Percentiles rank a stretch among this genome's conserved stretches.
phyloP scores from a whole-genome alignment of 2,329 filamentous ascomycete species.

The Bertia moriformis region DNA sequence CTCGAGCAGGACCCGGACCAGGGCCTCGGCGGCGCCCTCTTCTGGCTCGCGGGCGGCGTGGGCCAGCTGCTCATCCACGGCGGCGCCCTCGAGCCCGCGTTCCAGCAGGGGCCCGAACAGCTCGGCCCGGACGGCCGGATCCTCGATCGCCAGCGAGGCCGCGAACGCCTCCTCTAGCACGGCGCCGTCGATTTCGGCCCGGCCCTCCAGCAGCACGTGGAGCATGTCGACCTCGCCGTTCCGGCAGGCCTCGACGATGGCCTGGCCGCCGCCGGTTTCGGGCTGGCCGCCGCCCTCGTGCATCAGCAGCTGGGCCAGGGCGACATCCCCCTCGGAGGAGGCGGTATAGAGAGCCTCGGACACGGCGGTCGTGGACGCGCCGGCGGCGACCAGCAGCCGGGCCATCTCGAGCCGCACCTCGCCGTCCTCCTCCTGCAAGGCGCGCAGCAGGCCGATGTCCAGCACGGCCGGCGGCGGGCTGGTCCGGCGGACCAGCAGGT shows the following conservation, averaged over 20 bases:
- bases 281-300: constrained; percentile 34
- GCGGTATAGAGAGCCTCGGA: constrained; percentile 34
- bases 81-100: constrained; percentile 31
- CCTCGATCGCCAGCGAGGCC: constrained; percentile 34
- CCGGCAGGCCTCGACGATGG: constrained; percentile 36
- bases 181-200: constrained; percentile 18
- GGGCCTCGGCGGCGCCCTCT: constrained; percentile 25
- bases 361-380: constrained; percentile 26
- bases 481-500: constrained; percentile 26
- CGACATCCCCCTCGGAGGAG: constrained; percentile 34
- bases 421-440: constrained; percentile 23
- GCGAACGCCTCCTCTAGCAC: constrained; percentile 36
- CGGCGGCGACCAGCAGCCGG: constrained; percentile 25
- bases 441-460: constrained; percentile 25
- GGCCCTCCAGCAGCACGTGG: constrained; percentile 29
- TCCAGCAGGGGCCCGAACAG: constrained; percentile 35
- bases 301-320: constrained; percentile 33
- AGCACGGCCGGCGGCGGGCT: constrained; percentile 18
- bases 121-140: constrained; percentile 29
- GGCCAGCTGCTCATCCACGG: constrained; percentile 35
- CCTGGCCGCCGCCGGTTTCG: constrained; percentile 33
- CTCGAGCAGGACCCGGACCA: constrained; percentile 32
- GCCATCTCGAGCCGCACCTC: constrained; percentile 26
- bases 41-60: constrained; percentile 35
- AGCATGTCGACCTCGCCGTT: constrained; percentile 33